A percentile compares a stretch with the other conserved stretches of the same genome.
Evolutionary conservation across 805 yeast species (phyloP).

Genomic region (Lipomyces sp.): DNA sequence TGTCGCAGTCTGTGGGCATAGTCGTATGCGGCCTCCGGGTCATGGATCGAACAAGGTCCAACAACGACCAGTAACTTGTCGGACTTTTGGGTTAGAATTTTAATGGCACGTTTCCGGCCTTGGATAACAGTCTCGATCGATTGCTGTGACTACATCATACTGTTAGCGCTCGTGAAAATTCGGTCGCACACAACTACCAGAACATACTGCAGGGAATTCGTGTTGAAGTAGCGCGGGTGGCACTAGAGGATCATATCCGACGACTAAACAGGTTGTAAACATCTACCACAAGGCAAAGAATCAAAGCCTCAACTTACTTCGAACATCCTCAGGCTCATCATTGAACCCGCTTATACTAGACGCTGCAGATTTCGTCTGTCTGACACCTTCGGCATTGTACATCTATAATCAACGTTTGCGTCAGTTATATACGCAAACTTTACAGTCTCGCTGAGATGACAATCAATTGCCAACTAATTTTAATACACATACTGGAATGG

Average conservation of each 20-base stretch:
- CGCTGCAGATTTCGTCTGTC: constrained; percentile 20
- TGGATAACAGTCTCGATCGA: constrained; percentile 60
- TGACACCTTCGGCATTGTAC: constrained; percentile 31
- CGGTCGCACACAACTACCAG: constrained; percentile 29
- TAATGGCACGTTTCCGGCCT: constrained; percentile 80
- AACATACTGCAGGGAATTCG: constrained; percentile 61
- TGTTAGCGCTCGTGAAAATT: constrained; percentile 26
- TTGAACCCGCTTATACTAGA: constrained; percentile 27
- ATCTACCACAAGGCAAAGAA: background rate
- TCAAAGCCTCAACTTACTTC: constrained; percentile 28
- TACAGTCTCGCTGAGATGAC: background rate
- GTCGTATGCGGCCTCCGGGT: constrained; percentile 84
- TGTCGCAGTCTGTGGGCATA: constrained; percentile 74
- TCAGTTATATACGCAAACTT: background rate
- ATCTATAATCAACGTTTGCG: constrained; percentile 16
- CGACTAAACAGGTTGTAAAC: constrained; percentile 19
- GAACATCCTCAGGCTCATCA: constrained; percentile 41
- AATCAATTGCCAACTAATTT: background rate
- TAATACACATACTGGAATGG: background rate
- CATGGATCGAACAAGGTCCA: constrained; percentile 98
- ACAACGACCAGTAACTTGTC: constrained; percentile 87
- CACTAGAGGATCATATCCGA: constrained; percentile 89
- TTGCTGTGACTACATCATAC: constrained; percentile 17
- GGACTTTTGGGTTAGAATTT: constrained; percentile 72
- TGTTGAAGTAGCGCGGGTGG: constrained; percentile 90